phyloP scores from a whole-genome alignment of 192 early-diverging fungal genomes.

The Backusella parvicylindrica region DNA sequence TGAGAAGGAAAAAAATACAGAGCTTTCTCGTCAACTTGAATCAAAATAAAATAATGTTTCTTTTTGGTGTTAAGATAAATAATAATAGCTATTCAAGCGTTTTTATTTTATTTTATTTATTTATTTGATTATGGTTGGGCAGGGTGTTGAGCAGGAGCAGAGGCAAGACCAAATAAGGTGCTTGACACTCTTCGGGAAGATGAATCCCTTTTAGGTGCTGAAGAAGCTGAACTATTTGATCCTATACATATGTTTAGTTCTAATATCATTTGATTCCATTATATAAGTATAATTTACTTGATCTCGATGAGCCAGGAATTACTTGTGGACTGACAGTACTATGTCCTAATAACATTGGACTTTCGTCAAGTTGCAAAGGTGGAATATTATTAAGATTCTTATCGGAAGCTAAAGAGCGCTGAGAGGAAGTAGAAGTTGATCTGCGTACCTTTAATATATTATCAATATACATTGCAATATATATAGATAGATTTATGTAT shows the following conservation, averaged over 20 bases:
- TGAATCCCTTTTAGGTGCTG: slow-evolving; percentile 9
- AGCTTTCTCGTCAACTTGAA: background rate
- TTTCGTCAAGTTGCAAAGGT: slow-evolving; percentile 23
- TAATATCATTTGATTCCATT: background rate
- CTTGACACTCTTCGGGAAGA: slow-evolving; percentile 18
- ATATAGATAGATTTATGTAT: background rate
- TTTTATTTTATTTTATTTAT: no score
- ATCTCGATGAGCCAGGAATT: background rate
- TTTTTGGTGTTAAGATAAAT: no score
- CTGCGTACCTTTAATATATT: slow-evolving; percentile 16
- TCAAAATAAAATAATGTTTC: background rate
- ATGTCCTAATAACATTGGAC: background rate
- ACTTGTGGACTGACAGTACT: background rate
- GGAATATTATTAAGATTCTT: slow-evolving; percentile 20
- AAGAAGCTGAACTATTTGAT: background rate
- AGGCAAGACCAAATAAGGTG: slow-evolving; percentile 17
- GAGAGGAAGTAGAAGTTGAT: slow-evolving; percentile 28
- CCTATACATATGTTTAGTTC: background rate
- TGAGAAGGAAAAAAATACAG: background rate
- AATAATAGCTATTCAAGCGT: background rate
- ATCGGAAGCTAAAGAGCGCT: slow-evolving; percentile 20
- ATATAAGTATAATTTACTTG: background rate
- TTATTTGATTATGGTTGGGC: slow-evolving; percentile 13
- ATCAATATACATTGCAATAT: no score
- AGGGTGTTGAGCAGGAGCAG: slow-evolving; percentile 20